Conservation (phyloP, 140 eudicot species). For the Anethum foeniculum region DNA sequence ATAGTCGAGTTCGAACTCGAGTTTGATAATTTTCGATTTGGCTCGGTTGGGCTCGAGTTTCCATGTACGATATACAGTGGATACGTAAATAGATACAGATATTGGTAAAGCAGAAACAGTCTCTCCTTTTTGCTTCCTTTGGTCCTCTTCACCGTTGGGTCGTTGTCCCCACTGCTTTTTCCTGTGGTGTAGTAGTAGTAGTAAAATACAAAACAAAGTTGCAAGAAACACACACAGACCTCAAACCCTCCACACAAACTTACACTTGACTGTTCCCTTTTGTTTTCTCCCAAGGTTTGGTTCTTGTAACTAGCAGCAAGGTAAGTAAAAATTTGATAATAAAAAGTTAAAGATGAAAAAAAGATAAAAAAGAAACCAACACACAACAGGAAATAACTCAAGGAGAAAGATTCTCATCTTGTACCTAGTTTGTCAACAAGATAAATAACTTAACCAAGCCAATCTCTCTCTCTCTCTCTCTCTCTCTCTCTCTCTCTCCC, state of each 20-base stretch:
- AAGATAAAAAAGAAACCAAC: background rate
- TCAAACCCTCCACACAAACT: background rate
- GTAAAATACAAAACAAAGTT: slow-evolving; percentile 7
- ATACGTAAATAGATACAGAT: no score
- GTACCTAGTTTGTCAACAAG: slow-evolving; percentile 5
- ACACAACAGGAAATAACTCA: slow-evolving; percentile 1
- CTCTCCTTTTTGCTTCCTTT: slow-evolving; percentile 9
- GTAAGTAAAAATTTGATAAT: slow-evolving; percentile 1
- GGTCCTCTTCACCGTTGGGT: background rate
- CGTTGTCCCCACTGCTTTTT: slow-evolving; percentile 27
- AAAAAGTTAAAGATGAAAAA: background rate
- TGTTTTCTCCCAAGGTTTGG: slow-evolving; percentile 23
- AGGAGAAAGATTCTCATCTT: slow-evolving; percentile 8
- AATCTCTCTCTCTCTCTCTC: slow-evolving; percentile 1
- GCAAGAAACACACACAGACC: background rate
- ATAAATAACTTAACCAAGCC: background rate
- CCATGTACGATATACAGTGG: no score
- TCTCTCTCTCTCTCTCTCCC: no score
- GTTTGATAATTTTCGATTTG: no score
- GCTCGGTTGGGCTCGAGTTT: no score
- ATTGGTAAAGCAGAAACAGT: background rate
- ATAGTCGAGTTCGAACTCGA: no score
- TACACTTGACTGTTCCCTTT: slow-evolving; percentile 5
- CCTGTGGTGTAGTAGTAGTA: background rate
- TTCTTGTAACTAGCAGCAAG: background rate